A percentile compares a stretch with the other conserved stretches of the same genome.
Evolutionary conservation across 192 early-diverging fungal species (phyloP).

Genomic region (Entomortierella chlamydospora): DNA sequence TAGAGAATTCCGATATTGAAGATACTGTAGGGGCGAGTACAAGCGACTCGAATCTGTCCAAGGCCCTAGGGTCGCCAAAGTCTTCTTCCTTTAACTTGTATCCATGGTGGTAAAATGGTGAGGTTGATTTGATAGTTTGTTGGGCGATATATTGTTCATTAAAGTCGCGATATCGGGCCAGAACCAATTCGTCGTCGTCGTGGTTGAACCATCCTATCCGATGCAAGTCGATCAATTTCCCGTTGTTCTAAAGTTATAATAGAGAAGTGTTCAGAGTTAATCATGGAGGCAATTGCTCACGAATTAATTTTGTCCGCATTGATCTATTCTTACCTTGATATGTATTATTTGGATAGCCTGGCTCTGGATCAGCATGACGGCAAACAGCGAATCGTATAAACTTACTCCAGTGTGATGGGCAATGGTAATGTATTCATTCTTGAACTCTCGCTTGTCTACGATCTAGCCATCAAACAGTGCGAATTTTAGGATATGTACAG

Average conservation of each 20-base stretch:
- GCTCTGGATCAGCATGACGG: slow-evolving; percentile 76
- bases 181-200: slow-evolving; percentile 72
- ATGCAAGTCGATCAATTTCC: slow-evolving; percentile 65
- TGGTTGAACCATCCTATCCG: slow-evolving; percentile 72
- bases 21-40: slow-evolving; percentile 16
- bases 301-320: slow-evolving; percentile 11
- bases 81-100: slow-evolving; percentile 43
- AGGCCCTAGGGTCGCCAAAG: slow-evolving; percentile 13
- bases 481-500: too few relatives aligned
- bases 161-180: slow-evolving; percentile 57
- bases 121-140: slow-evolving; percentile 4
- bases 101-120: slow-evolving; percentile 29
- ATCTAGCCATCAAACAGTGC: slow-evolving; percentile 50
- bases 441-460: slow-evolving; percentile 63
- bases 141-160: slow-evolving; percentile 56
- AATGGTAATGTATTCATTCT: slow-evolving; percentile 72
- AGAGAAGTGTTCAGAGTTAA: not conserved
- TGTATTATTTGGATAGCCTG: slow-evolving; percentile 75
- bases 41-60: slow-evolving; percentile 15
- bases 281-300: not conserved
- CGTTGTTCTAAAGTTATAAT: slow-evolving; percentile 57
- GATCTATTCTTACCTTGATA: slow-evolving; percentile 59
- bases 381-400: slow-evolving; percentile 69
- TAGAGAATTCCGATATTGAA: slow-evolving; percentile 8
- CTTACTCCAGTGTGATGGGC: slow-evolving; percentile 76